Evolutionary conservation across 805 yeast species (phyloP).

Genomic region (Candida bentonensis): DNA sequence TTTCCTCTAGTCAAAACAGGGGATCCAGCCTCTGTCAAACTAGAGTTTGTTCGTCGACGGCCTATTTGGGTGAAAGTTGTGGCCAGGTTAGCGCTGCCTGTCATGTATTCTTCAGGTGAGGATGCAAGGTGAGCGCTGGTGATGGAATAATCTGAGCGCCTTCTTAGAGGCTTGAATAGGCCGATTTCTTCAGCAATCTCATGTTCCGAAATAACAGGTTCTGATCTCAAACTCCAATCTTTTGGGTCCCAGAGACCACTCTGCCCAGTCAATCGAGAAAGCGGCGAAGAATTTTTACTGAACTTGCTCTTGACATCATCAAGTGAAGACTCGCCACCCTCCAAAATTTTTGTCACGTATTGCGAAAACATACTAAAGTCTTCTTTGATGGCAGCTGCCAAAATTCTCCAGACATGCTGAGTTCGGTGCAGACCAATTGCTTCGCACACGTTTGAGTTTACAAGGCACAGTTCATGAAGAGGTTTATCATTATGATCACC

Average conservation of each 20-base stretch:
- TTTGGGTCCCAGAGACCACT: background rate
- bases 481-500: slow-evolving; percentile 5
- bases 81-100: background rate
- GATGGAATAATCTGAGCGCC: background rate
- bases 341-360: background rate
- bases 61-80: background rate
- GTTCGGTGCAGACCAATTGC: slow-evolving; percentile 4
- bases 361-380: background rate
- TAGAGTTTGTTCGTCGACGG: background rate
- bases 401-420: slow-evolving; percentile 11
- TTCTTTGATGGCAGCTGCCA: slow-evolving; percentile 9
- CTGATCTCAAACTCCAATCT: too few relatives aligned
- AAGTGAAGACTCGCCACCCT: background rate
- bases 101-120: background rate
- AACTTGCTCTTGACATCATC: too few relatives aligned
- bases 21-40: background rate
- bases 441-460: slow-evolving; percentile 22
- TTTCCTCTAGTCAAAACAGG: background rate
- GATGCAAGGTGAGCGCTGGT: background rate
- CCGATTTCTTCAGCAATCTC: background rate
- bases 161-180: background rate
- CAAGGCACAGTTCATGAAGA: slow-evolving; percentile 29
- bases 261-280: too few relatives aligned
- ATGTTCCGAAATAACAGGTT: too few relatives aligned
- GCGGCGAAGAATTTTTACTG: too few relatives aligned